Conservation (phyloP, 2,329 filamentous ascomycete species). For the Macrophomina pseudophaseolina region DNA sequence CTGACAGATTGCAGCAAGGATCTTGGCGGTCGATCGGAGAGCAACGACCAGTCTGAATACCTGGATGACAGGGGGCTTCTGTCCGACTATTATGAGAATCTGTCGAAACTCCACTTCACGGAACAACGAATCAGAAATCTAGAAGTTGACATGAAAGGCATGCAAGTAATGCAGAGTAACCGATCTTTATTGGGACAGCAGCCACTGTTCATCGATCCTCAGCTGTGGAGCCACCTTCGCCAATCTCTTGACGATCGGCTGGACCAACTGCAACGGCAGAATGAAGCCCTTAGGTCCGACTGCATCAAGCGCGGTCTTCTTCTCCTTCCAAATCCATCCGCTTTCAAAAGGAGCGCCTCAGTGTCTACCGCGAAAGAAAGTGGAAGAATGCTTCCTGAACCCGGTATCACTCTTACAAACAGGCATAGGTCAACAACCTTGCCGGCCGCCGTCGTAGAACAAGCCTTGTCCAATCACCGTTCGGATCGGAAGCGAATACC, state of each 20-base stretch:
- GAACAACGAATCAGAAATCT: background rate
- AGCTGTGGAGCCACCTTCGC: conserved; percentile 13
- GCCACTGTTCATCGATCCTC: conserved; percentile 15
- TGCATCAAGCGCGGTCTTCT: conserved; percentile 20
- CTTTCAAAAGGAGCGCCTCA: conserved; percentile 2
- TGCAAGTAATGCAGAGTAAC: conserved; percentile 17
- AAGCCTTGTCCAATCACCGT: conserved; percentile 6
- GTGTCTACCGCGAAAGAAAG: background rate
- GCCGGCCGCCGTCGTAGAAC: conserved; percentile 1
- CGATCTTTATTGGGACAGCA: conserved; percentile 7
- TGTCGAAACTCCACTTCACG: background rate
- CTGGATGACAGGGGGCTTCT: conserved; percentile 14
- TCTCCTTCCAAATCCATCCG: conserved; percentile 12
- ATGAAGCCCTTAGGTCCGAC: background rate
- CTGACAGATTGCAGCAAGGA: conserved; percentile 10
- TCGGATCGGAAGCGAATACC: conserved; percentile 10
- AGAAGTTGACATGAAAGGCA: conserved; percentile 6
- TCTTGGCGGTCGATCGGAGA: conserved; percentile 9
- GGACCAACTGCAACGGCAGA: background rate
- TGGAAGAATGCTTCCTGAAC: background rate
- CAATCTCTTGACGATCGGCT: conserved; percentile 13
- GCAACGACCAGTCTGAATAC: background rate
- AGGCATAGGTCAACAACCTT: conserved; percentile 7
- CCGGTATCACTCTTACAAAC: background rate
- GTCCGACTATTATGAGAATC: conserved; percentile 12